Percentiles rank a stretch among this genome's conserved stretches.
phyloP scores from a whole-genome alignment of 306 rosid genomes.

The Begonia peltatifolia region DNA sequence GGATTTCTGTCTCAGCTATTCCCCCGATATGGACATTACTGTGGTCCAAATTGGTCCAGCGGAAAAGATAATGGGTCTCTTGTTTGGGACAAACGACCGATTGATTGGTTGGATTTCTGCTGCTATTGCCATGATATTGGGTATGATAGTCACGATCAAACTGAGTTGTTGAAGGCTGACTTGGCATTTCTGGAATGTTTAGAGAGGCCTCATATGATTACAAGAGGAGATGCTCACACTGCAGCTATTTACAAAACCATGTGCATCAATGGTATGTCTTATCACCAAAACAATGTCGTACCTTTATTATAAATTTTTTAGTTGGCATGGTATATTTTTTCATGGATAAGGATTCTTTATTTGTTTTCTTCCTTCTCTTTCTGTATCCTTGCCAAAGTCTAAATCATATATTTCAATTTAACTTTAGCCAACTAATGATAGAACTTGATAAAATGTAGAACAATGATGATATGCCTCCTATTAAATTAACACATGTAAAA shows the following conservation, averaged over 20 bases:
- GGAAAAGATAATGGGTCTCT: conserved; percentile 70
- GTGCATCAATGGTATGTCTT: conserved; percentile 63
- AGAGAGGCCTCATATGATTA: conserved; percentile 59
- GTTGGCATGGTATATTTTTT: no score
- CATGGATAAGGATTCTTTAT: no score
- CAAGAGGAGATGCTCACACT: conserved; percentile 55
- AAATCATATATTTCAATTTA: no score
- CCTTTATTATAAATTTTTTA: no score
- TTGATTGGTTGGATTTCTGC: conserved; percentile 94
- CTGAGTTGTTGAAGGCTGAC: conserved; percentile 65
- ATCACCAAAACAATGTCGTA: not conserved
- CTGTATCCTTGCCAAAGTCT: no score
- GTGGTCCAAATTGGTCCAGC: conserved; percentile 97
- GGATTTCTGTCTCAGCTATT: conserved; percentile 73
- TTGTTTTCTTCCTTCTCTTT: no score
- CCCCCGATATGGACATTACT: conserved; percentile 88
- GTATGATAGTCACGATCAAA: conserved; percentile 80
- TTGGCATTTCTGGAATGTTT: conserved; percentile 82
- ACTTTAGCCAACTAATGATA: no score
- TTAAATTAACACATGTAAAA: no score
- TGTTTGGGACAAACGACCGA: conserved; percentile 83
- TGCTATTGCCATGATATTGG: conserved; percentile 98
- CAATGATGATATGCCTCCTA: no score
- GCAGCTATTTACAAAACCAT: conserved; percentile 64
- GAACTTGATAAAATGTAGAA: no score